A percentile compares a stretch with the other conserved stretches of the same genome.
phyloP scores from a whole-genome alignment of 257 asterid genomes.

The Solanum stenotomum region DNA sequence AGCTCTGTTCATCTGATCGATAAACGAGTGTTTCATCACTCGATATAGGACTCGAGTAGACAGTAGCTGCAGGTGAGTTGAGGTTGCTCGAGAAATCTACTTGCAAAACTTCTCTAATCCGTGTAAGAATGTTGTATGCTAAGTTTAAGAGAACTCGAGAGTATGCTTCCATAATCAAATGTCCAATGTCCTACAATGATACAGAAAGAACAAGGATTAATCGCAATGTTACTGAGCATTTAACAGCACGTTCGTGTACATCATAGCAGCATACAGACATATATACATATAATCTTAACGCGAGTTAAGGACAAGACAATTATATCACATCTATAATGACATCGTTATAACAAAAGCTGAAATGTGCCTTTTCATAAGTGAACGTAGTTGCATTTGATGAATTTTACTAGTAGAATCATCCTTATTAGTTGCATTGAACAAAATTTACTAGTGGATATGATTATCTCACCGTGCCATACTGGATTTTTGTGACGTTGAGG shows the following conservation, averaged over 20 bases:
- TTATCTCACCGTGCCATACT: slow-evolving; percentile 59
- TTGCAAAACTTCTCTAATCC: slow-evolving; percentile 68
- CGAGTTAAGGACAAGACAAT: not conserved
- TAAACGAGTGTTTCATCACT: slow-evolving; percentile 61
- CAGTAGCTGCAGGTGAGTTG: slow-evolving; percentile 51
- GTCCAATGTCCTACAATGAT: slow-evolving; percentile 68
- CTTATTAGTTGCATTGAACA: not conserved
- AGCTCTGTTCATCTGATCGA: slow-evolving; percentile 44
- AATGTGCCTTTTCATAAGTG: not conserved
- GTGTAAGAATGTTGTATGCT: slow-evolving; percentile 58
- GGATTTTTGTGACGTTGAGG: slow-evolving; percentile 64
- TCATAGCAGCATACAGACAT: not conserved
- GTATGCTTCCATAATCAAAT: slow-evolving; percentile 73
- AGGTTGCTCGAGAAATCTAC: slow-evolving; percentile 71
- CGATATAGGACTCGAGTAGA: slow-evolving; percentile 55
- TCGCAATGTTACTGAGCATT: not conserved
- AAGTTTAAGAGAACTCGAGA: slow-evolving; percentile 73
- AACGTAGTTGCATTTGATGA: not conserved
- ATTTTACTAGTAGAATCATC: not conserved
- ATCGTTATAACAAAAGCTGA: not conserved
- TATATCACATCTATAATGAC: not conserved
- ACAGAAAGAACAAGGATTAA: not conserved
- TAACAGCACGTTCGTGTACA: not conserved
- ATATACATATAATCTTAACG: not conserved
- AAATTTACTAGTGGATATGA: not conserved